phyloP scores from a whole-genome alignment of 805 yeast genomes.

The Millerozyma acaciae region DNA sequence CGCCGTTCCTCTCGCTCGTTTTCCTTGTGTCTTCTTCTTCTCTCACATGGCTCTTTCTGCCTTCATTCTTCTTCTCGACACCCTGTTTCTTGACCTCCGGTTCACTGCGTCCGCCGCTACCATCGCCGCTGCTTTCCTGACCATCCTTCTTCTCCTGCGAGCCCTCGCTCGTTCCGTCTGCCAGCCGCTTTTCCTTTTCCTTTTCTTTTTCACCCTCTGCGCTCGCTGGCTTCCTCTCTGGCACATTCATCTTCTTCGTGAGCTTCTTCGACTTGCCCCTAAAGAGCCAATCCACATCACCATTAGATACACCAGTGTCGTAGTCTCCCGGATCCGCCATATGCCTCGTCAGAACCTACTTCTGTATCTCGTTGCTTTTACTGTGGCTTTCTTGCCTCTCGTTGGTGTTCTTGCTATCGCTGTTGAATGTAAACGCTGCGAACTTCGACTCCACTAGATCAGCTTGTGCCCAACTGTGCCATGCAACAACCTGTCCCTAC shows the following conservation, averaged over 20 bases:
- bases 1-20: background rate
- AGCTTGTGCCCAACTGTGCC: too few relatives aligned
- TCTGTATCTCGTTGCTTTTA: too few relatives aligned
- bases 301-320: conserved; percentile 58
- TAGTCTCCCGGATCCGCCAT: conserved; percentile 10
- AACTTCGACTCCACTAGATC: too few relatives aligned
- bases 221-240: conserved; percentile 5
- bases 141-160: background rate
- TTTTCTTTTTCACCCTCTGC: conserved; percentile 8
- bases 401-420: too few relatives aligned
- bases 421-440: background rate
- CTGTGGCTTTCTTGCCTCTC: background rate
- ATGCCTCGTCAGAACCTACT: too few relatives aligned
- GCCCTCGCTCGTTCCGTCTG: background rate
- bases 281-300: conserved; percentile 83
- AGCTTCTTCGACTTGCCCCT: conserved; percentile 67
- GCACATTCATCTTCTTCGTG: conserved; percentile 36
- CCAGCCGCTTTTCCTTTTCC: conserved; percentile 12
- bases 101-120: too few relatives aligned
- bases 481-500: too few relatives aligned
- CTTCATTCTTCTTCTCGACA: too few relatives aligned
- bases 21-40: conserved; percentile 1
- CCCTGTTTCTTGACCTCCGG: too few relatives aligned
- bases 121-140: background rate
- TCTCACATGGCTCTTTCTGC: too few relatives aligned